phyloP scores from a whole-genome alignment of 805 yeast species.

The Cyberlindnera maritima region DNA sequence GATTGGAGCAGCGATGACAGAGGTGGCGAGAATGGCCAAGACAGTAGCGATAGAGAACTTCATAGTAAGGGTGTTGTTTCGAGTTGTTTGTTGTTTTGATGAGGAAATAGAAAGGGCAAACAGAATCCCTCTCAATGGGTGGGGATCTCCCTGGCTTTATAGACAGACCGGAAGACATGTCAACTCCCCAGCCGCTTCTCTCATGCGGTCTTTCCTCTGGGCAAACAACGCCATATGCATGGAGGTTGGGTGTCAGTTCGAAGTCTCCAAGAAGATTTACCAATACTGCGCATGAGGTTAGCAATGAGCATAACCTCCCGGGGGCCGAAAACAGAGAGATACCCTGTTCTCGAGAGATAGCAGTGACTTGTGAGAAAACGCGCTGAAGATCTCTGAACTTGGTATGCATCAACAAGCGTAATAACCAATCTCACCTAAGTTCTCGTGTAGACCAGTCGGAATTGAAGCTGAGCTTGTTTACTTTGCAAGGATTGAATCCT shows the following conservation, averaged over 20 bases:
- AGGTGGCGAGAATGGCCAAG: conserved; percentile 26
- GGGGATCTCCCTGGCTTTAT: not conserved
- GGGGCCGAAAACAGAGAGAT: not conserved
- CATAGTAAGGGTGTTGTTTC: conserved; percentile 28
- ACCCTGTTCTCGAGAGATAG: not conserved
- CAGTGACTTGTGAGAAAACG: not conserved
- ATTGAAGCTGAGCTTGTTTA: no score
- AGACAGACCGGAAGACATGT: no score
- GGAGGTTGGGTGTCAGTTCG: no score
- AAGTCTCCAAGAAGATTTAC: not conserved
- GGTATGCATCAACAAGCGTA: not conserved
- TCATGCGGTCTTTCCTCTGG: no score
- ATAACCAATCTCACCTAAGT: not conserved
- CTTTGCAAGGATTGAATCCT: no score
- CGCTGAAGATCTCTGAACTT: not conserved
- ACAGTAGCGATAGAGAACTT: conserved; percentile 30
- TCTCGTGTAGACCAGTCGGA: no score
- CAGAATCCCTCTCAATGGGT: not conserved
- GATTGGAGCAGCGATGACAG: conserved; percentile 23
- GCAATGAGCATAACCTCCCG: not conserved
- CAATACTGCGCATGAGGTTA: not conserved
- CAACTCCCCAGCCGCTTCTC: no score
- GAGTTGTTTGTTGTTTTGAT: not conserved
- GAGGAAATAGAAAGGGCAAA: not conserved
- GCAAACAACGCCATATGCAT: no score